Base-by-base conservation (phyloP, 495 filamentous ascomycete species). In the Podospora fimiseda region DNA sequence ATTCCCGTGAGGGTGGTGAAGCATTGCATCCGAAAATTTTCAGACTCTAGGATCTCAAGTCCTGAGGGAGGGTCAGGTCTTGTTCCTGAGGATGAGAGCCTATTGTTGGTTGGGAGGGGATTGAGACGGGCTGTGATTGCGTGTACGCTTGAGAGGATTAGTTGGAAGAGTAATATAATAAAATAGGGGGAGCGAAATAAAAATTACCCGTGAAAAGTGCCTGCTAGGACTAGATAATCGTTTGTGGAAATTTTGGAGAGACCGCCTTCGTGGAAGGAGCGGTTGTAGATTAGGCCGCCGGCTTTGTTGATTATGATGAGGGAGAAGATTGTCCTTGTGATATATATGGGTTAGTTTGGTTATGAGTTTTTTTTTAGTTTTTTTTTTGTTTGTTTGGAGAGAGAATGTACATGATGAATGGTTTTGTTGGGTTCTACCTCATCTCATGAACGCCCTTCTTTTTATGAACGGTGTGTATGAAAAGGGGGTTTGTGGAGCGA, bases 231-330 rank as follows among this genome's bases (percentile, higher is more conserved):
- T 3, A 98, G 86, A 65, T 89, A 89, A 74, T 97, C 94, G 62
- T 98, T 98, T 48, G 87, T 89, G 45, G 80, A 87, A 60, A 97
- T 81, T 64, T 92, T 91, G 69, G 84, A 86, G 56, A 97, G 76
- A 36, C 84, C 82, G 21, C 82, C 78, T 43, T 82, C 80, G 61
- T 89, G 82, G 73, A 97, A 97, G 59, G 90, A 87, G 47, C 89
- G 87, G 71, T 95, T 89, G 74, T 95, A 98, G 68, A 97, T 87
- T 52, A 98, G 78, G 53, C 93, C 93, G 39, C 93, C 93, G 45
- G 93, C 90, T 76, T 97, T 97, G 76, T 96, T 96, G 74, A 98
- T 95, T 60, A 98, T 88, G 57, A 97, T 87, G 52, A 98, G 83
- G 47, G 89, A 84, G 72, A 92, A 90, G 63, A 98, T 86, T 50